Percentiles rank a stretch among this genome's conserved stretches.
phyloP scores from a whole-genome alignment of 306 rosid genomes.

The Gleditsia sinensis region DNA sequence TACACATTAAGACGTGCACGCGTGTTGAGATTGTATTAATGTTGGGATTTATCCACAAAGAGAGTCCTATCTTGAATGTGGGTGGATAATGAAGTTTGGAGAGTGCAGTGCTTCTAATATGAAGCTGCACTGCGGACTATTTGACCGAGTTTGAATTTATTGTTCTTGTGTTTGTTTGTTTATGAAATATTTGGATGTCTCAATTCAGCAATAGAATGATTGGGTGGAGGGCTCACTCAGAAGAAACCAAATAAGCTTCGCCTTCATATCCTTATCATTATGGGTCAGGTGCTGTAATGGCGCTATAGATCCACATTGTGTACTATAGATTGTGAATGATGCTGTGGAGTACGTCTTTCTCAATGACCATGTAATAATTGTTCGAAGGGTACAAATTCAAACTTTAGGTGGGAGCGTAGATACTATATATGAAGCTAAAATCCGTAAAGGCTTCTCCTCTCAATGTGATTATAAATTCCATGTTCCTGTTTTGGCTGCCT shows the following conservation, averaged over 20 bases:
- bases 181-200: neutral
- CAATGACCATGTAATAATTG: neutral
- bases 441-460: neutral
- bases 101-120: neutral
- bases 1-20: neutral
- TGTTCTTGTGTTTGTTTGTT: neutral
- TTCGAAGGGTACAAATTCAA: neutral
- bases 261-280: neutral
- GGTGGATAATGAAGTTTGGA: neutral
- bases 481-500: constrained; percentile 24
- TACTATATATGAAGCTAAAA: neutral
- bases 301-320: neutral
- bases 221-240: neutral
- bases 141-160: neutral
- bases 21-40: neutral
- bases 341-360: neutral
- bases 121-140: neutral
- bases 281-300: neutral
- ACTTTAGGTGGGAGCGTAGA: neutral
- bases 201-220: neutral
- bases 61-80: neutral
- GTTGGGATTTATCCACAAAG: neutral
- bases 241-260: neutral
- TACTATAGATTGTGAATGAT: neutral
- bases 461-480: neutral